phyloP scores from a whole-genome alignment of 2,329 filamentous ascomycete species.

The Lecanicillium sp. region DNA sequence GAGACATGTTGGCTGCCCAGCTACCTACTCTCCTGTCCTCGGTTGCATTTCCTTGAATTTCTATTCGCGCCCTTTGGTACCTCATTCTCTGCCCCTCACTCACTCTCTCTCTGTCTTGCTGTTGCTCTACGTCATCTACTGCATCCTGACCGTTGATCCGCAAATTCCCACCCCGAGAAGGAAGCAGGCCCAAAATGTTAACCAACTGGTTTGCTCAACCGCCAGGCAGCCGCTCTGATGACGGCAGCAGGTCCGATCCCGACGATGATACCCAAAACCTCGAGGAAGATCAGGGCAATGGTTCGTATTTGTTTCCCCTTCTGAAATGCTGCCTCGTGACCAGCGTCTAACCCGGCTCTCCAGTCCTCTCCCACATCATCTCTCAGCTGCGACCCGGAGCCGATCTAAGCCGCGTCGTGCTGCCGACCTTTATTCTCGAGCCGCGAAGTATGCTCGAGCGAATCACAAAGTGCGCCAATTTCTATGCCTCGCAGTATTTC shows the following conservation, averaged over 20 bases:
- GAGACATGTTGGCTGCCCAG: not conserved
- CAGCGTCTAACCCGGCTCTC: not conserved
- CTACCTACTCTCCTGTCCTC: too few relatives aligned
- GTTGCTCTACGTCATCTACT: too few relatives aligned
- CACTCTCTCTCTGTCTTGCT: too few relatives aligned
- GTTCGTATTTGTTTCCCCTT: slow-evolving; percentile 39
- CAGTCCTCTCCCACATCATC: slow-evolving; percentile 94
- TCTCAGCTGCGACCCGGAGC: slow-evolving; percentile 92
- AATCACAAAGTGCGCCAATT: slow-evolving; percentile 77
- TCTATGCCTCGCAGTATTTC: slow-evolving; percentile 5
- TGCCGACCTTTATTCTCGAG: slow-evolving; percentile 97
- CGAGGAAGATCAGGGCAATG: slow-evolving; percentile 89
- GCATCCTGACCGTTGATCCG: slow-evolving; percentile 9
- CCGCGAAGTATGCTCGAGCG: slow-evolving; percentile 96
- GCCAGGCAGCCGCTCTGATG: slow-evolving; percentile 43
- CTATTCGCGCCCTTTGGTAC: too few relatives aligned
- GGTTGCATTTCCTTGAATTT: too few relatives aligned
- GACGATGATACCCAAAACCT: slow-evolving; percentile 73
- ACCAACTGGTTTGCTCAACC: slow-evolving; percentile 32
- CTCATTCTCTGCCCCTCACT: not conserved
- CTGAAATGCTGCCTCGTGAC: not conserved
- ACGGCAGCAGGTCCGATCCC: slow-evolving; percentile 30
- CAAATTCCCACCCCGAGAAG: slow-evolving; percentile 10
- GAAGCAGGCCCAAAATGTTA: slow-evolving; percentile 24
- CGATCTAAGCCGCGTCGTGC: slow-evolving; percentile 85